Evolutionary conservation across 352 stramenopile species (phyloP), one percentile per base, ranked within the genome.

Genomic region (Pythium insidiosum): DNA sequence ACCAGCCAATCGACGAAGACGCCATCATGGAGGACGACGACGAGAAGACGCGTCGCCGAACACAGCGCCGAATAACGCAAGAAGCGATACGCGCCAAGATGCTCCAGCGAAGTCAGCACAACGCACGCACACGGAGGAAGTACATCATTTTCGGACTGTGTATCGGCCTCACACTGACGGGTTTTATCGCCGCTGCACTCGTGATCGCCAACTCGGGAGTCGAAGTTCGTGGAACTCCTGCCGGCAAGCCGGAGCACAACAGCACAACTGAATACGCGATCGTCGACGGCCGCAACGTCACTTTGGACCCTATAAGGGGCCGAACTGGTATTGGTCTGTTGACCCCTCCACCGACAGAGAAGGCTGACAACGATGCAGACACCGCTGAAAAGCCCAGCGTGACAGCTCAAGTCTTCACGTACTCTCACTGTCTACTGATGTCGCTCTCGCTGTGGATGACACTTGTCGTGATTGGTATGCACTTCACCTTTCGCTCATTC

Each of bases 381-480:
- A 5, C 24, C 26, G 9, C 13, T 5, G 15, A 5, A 13, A 33
- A 47, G 38, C 4, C 37, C 4, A 30, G 41, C 23, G 23, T 16
- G n/a, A n/a, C n/a, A n/a, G n/a, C n/a, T n/a, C n/a, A n/a, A 1
- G 19, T 53, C 5, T 79, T 75, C 47, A 84, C 72, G 38, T 87
- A 87, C 51, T 59, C 73, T 19, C 74, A 87, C 56, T 84, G 71
- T 36, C 61, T 84, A 40, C 60, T 87, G 23, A 84, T 87, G 74
- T 74, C 73, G 43, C 42, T 87, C 29, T 87, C 74, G 43, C 43
- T 87, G 23, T 87, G 74, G 74, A 75, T 84, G 56, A 84, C 71
- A 25, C 68, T 87, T 16, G 69, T 87, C 15, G 71, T 87, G 22
- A 77, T 87, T 40, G 73, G 64, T 36, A 82, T 87, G 68, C 71